These are phyloP conservation scores for Lepiota venenata DNA, from an alignment of 768 basidiomycete species.

Conservation along the genomic window DNA sequence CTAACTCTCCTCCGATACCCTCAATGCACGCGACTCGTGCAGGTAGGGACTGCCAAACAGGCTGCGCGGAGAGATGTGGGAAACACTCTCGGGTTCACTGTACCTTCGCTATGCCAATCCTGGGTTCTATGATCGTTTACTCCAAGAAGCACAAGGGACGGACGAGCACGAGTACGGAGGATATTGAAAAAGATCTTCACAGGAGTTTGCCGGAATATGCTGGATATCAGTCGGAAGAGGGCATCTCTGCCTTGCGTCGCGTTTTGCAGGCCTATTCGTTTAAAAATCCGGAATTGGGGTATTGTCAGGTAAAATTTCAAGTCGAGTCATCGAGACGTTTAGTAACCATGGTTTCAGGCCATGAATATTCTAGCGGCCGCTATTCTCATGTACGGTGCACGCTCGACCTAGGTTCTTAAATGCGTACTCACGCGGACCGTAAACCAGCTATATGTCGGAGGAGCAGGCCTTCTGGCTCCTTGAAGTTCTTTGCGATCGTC, in stretches of 20 bases:
- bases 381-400: slow-evolving; percentile 71
- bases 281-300: slow-evolving; percentile 91
- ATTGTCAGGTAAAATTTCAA: slow-evolving; percentile 69
- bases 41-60: slow-evolving; percentile 95
- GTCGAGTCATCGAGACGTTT: slow-evolving; percentile 1
- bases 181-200: slow-evolving; percentile 98
- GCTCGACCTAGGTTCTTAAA: not conserved
- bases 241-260: slow-evolving; percentile 78
- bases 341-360: slow-evolving; percentile 47
- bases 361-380: slow-evolving; percentile 98
- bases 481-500: slow-evolving; percentile 90
- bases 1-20: slow-evolving; percentile 96
- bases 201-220: slow-evolving; percentile 95
- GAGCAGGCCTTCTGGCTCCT: slow-evolving; percentile 98
- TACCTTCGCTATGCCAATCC: slow-evolving; percentile 88
- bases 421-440: slow-evolving; percentile 8
- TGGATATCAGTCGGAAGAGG: slow-evolving; percentile 89
- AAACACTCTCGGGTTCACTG: slow-evolving; percentile 91
- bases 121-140: slow-evolving; percentile 71
- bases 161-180: slow-evolving; percentile 88
- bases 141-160: slow-evolving; percentile 77
- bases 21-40: slow-evolving; percentile 93
- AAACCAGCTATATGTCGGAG: slow-evolving; percentile 93
- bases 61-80: slow-evolving; percentile 97
- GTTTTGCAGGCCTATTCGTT: slow-evolving; percentile 96